Conservation (phyloP, 169 alveolate species). For the Plasmodium billcollinsi region DNA sequence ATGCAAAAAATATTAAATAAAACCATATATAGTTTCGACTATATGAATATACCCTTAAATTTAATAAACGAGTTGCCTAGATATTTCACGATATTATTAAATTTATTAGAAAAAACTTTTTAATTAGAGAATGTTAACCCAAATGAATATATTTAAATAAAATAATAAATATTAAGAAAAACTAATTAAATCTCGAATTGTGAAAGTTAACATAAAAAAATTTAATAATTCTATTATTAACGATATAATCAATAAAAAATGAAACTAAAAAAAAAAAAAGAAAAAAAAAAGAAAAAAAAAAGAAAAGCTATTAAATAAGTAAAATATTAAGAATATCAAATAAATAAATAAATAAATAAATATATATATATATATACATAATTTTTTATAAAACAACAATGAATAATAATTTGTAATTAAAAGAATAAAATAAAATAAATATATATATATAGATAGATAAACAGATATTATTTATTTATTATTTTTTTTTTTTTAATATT, state of each 20-base stretch:
- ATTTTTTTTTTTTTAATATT: constrained; percentile 1
- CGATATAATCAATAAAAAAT: constrained; percentile 16
- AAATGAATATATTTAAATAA: not conserved
- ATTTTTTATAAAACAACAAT: too few species aligned
- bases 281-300: constrained; percentile 9
- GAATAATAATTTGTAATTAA: too few species aligned
- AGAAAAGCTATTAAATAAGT: not conserved
- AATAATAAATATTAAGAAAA: constrained; percentile 15
- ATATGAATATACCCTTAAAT: constrained; percentile 71
- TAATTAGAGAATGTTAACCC: constrained; percentile 9
- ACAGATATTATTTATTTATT: not conserved
- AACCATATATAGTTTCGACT: constrained; percentile 76
- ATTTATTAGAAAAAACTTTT: constrained; percentile 74
- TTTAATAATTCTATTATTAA: not conserved
- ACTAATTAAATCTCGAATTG: constrained; percentile 1
- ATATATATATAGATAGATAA: not conserved
- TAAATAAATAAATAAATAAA: too few species aligned
- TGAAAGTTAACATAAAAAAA: not conserved
- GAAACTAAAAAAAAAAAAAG: constrained; percentile 6
- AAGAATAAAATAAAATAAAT: not conserved
- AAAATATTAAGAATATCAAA: too few species aligned
- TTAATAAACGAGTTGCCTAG: constrained; percentile 52
- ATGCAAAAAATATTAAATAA: constrained; percentile 38
- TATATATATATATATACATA: too few species aligned
- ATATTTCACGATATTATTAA: constrained; percentile 57